phyloP scores from a whole-genome alignment of 2,329 filamentous ascomycete genomes.

The Verticillium tricorpus region DNA sequence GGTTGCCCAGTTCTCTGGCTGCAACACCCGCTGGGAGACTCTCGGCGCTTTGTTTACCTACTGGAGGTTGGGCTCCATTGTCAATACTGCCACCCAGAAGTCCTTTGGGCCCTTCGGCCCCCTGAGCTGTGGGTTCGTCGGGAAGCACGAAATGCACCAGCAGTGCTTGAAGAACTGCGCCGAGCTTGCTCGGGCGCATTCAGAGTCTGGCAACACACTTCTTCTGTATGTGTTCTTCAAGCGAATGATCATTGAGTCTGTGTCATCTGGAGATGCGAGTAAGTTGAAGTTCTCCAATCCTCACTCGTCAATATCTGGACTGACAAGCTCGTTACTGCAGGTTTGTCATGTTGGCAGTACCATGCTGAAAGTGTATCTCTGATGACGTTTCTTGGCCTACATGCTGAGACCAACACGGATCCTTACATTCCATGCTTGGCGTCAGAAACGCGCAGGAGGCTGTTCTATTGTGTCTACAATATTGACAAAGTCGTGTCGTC shows the following conservation, averaged over 20 bases:
- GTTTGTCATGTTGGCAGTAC: conserved; percentile 30
- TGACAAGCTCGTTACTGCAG: conserved; percentile 12
- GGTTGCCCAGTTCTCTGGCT: conserved; percentile 8
- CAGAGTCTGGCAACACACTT: conserved; percentile 25
- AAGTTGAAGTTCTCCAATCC: conserved; percentile 10
- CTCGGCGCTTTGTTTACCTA: conserved; percentile 10
- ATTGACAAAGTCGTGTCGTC: conserved; percentile 46
- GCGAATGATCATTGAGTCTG: conserved; percentile 28
- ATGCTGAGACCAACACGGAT: conserved; percentile 18
- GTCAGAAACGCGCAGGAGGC: conserved; percentile 27
- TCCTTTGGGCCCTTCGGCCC: conserved; percentile 10
- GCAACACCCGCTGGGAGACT: conserved; percentile 8
- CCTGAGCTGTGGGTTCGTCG: background rate
- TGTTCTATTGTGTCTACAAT: conserved; percentile 32
- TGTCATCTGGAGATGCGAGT: conserved; percentile 35
- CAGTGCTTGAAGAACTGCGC: conserved; percentile 28
- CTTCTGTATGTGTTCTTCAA: conserved; percentile 31
- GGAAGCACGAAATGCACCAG: conserved; percentile 18
- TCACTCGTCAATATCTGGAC: background rate
- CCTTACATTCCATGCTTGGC: conserved; percentile 26
- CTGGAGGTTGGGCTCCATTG: conserved; percentile 5
- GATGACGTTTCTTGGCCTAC: conserved; percentile 30
- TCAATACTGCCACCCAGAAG: conserved; percentile 13
- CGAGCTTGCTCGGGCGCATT: conserved; percentile 20
- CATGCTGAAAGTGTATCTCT: conserved; percentile 31